Percentiles rank a stretch among this genome's conserved stretches.
phyloP scores from a whole-genome alignment of 2,329 filamentous ascomycete species.

The Cephalotrichum gorgonifer region DNA sequence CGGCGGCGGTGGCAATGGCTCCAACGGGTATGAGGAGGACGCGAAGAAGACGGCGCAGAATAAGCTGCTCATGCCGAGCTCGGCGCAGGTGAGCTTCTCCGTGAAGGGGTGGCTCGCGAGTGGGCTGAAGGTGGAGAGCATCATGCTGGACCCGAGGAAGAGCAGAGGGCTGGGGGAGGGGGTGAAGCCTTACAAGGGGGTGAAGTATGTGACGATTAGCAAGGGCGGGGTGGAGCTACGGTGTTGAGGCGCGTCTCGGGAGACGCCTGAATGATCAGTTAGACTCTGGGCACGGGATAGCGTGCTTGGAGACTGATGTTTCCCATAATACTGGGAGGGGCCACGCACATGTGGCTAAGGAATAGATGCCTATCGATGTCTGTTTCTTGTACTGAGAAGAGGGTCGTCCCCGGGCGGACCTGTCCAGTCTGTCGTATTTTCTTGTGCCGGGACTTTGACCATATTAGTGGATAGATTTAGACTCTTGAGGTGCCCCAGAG shows the following conservation, averaged over 20 bases:
- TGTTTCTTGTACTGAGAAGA: no score
- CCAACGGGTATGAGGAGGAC: constrained; percentile 33
- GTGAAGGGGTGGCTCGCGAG: constrained; percentile 61
- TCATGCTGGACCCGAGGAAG: constrained; percentile 63
- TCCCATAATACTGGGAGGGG: no score
- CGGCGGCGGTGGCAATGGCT: constrained; percentile 20
- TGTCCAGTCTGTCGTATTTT: no score
- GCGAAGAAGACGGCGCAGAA: constrained; percentile 53
- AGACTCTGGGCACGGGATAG: background rate
- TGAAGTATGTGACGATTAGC: constrained; percentile 84
- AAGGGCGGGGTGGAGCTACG: constrained; percentile 54
- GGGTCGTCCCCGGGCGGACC: no score
- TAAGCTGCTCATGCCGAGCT: constrained; percentile 70
- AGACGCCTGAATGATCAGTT: no score
- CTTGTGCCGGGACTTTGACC: no score
- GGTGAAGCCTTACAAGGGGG: constrained; percentile 92
- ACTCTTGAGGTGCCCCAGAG: no score
- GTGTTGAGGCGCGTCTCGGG: no score
- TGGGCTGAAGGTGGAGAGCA: constrained; percentile 57
- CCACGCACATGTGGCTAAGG: no score
- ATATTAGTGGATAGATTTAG: no score
- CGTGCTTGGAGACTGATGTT: background rate
- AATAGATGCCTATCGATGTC: no score
- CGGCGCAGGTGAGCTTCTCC: constrained; percentile 61
- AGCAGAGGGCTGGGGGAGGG: constrained; percentile 78